Evolutionary conservation across 2,329 filamentous ascomycete genomes (phyloP).

Genomic region (Ophiocordyceps sinensis): DNA sequence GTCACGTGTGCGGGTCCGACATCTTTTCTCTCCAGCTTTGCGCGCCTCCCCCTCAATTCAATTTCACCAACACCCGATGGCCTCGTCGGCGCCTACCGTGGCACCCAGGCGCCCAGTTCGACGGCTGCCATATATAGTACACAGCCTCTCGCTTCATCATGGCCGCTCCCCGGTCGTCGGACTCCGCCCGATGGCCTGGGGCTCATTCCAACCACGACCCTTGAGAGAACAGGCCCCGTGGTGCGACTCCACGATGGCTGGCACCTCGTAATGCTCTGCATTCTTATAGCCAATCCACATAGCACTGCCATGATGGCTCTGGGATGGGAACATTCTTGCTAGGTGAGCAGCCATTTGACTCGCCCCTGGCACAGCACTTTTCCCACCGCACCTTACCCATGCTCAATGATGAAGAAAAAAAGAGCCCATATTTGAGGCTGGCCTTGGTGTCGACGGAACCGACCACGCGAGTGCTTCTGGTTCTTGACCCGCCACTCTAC

Average conservation of each 20-base stretch:
- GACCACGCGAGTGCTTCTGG: slow-evolving; percentile 28
- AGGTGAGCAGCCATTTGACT: not conserved
- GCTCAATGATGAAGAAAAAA: slow-evolving; percentile 11
- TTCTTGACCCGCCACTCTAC: slow-evolving; percentile 18
- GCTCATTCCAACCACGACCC: not conserved
- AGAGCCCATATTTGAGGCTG: slow-evolving; percentile 20
- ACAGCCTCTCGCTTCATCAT: not conserved
- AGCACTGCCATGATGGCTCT: not conserved
- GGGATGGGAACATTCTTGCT: too few relatives aligned
- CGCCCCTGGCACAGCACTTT: not conserved
- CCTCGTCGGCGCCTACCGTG: too few relatives aligned
- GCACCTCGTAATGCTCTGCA: not conserved
- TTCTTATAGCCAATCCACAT: too few relatives aligned
- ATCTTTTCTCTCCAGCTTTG: too few relatives aligned
- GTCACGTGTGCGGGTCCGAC: too few relatives aligned
- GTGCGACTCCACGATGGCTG: not conserved
- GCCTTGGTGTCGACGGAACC: slow-evolving; percentile 31
- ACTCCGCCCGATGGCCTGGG: not conserved
- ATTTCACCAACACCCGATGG: too few relatives aligned
- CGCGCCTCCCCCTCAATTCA: too few relatives aligned
- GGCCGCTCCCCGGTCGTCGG: not conserved
- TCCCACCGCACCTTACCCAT: not conserved
- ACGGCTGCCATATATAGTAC: too few relatives aligned
- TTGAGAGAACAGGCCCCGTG: not conserved
- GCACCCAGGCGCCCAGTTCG: too few relatives aligned